Base-by-base conservation (phyloP, 2,329 filamentous ascomycete genomes). In the Aureobasidium lini region DNA sequence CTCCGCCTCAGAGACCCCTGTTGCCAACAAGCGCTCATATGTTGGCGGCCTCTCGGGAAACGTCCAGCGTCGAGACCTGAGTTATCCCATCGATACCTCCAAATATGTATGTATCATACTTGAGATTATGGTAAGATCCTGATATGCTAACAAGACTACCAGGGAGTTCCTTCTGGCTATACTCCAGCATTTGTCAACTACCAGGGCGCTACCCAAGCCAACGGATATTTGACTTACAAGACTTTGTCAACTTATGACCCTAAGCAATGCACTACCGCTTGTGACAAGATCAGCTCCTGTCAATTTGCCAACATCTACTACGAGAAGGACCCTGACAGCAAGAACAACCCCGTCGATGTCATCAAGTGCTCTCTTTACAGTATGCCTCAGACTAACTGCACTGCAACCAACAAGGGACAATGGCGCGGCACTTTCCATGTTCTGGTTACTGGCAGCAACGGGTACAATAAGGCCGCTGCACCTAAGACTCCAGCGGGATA, bases 371-470 rank as follows among this genome's bases (percentile, higher is more conserved):
- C 69, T 2, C 64, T 70, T 28, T 74, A 70, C 66, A 72, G 72
- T 13, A 65, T 66, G 4, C 62, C 63, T 3, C 60, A 73, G 48
- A 60, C 60, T n/a, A 59, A 63, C 7, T 63, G 54, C 2, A 70
- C 67, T 10, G 72, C 71, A 4, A 70, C 57, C 32, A 75, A 75
- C 63, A 48, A 39, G 3, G 73, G 71, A 28, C 66, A 73, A 62
- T 69, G 61, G 58, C 68, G 71, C 9, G 64, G 60, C 31, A 46
- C 64, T 18, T 70, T 77, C 71, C 64, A 70, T 9, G 71, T 77
- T 39, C 69, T 73, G 36, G 74, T 77, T 46, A 69, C 74, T 23
- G 76, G 71, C n/a, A 75, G 72, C 40, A 76, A 78, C 58, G 76
- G 73, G 6, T 68, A 65, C 64, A 64, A 63, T 59, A 65, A 65